Evolutionary conservation across 345 rosid species (phyloP).

Genomic region (Gossypium australe): DNA sequence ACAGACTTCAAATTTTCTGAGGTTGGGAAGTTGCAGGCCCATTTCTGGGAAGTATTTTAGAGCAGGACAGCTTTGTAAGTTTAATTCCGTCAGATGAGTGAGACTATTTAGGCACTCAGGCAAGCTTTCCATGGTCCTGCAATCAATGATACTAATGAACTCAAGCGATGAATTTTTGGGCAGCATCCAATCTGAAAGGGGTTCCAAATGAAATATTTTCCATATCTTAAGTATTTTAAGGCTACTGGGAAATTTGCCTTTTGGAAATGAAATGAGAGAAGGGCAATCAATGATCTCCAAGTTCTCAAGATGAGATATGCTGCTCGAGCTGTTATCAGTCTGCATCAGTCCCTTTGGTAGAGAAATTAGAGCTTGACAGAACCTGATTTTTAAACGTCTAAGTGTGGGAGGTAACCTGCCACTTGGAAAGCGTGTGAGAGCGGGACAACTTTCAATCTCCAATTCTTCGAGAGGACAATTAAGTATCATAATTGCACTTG

Average conservation of each 20-base stretch:
- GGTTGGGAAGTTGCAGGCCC: constrained; percentile 14
- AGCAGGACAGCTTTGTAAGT: constrained; percentile 2
- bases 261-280: constrained; percentile 18
- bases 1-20: neutral
- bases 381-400: neutral
- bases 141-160: neutral
- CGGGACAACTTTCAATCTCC: constrained; percentile 11
- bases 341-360: constrained; percentile 17
- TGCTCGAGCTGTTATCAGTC: neutral
- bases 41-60: constrained; percentile 18
- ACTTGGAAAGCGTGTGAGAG: constrained; percentile 1
- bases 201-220: neutral
- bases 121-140: neutral
- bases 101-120: constrained; percentile 1
- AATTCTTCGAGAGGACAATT: constrained; percentile 9
- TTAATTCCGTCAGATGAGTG: constrained; percentile 12
- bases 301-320: constrained; percentile 12
- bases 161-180: constrained; percentile 12
- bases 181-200: constrained; percentile 11
- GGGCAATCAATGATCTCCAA: constrained; percentile 19
- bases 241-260: constrained; percentile 8
- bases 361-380: neutral
- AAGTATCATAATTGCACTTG: neutral
- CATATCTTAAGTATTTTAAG: constrained; percentile 13
- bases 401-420: constrained; percentile 1